phyloP scores from a whole-genome alignment of 345 rosid genomes.

The Adansonia digitata region DNA sequence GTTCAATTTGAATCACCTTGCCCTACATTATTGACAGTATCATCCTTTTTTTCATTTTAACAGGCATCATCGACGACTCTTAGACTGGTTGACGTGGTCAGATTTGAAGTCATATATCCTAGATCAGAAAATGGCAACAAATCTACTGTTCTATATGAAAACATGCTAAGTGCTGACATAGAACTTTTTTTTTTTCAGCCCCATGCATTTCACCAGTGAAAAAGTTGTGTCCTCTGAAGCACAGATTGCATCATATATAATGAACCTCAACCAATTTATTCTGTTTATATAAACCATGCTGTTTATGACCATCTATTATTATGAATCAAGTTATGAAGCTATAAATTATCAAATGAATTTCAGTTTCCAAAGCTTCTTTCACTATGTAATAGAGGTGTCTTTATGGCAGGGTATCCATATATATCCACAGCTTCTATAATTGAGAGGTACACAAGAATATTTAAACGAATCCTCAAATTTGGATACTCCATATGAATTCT shows the following conservation, averaged over 20 bases:
- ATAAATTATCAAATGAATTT: too few relatives aligned
- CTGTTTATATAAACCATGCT: background rate
- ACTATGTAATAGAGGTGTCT: background rate
- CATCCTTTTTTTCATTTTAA: background rate
- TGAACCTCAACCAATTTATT: background rate
- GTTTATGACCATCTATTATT: background rate
- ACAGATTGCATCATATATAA: background rate
- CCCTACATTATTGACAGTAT: background rate
- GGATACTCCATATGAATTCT: background rate
- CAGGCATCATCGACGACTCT: background rate
- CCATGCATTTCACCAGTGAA: background rate
- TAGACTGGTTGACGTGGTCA: background rate
- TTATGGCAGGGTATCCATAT: background rate
- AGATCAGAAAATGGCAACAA: background rate
- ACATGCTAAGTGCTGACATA: background rate
- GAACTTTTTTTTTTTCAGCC: background rate
- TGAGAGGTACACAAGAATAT: background rate
- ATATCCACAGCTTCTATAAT: background rate
- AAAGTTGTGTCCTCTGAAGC: background rate
- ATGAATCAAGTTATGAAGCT: background rate
- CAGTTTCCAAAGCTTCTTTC: background rate
- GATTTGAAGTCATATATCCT: background rate
- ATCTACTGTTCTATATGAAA: background rate
- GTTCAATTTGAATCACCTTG: background rate
- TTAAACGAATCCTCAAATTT: background rate